Conservation (phyloP, 2,329 filamentous ascomycete species). For the Orbilia brochopaga region DNA sequence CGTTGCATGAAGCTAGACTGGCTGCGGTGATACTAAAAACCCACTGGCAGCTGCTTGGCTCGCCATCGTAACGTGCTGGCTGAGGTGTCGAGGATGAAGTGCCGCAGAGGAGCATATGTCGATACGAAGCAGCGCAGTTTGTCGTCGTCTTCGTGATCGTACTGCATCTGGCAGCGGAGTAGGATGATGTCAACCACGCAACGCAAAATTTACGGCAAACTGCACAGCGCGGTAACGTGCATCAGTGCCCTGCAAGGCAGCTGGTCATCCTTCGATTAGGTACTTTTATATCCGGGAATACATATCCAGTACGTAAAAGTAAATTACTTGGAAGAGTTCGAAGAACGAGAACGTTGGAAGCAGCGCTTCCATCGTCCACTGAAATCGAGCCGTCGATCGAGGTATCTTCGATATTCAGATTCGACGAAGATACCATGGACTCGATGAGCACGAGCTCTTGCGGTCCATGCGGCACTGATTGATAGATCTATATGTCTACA, state of each 20-base stretch:
- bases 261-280: constrained; percentile 11
- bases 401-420: constrained; percentile 5
- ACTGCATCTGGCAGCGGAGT: too few species aligned
- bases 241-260: constrained; percentile 44
- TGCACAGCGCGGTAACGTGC: constrained; percentile 22
- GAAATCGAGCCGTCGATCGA: neutral
- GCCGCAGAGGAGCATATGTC: neutral
- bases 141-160: neutral
- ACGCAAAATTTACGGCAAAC: neutral
- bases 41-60: neutral
- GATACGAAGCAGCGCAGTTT: neutral
- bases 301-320: constrained; percentile 1
- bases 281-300: constrained; percentile 14
- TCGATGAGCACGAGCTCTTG: constrained; percentile 21
- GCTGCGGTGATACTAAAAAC: neutral
- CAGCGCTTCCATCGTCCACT: neutral
- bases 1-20: constrained; percentile 13
- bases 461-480: neutral
- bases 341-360: too few species aligned
- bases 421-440: constrained; percentile 19
- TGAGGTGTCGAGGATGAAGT: neutral
- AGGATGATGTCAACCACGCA: neutral
- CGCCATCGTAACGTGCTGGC: neutral
- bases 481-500: neutral
- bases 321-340: neutral